phyloP scores from a whole-genome alignment of 345 rosid species.

The Dovyalis caffra region DNA sequence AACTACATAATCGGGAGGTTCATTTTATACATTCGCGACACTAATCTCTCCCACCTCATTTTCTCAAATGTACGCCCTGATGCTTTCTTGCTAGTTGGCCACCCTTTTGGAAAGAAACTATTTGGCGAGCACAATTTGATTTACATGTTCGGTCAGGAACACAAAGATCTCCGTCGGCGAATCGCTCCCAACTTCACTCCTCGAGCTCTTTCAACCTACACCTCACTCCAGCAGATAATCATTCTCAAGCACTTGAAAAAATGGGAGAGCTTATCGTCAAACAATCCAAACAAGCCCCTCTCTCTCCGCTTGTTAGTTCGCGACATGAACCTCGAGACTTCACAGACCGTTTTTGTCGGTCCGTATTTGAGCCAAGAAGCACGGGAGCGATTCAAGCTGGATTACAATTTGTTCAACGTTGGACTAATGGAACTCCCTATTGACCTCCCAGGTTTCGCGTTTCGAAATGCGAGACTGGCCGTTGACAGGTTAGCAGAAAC shows the following conservation, averaged over 20 bases:
- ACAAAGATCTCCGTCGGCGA: conserved; percentile 73
- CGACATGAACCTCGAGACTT: conserved; percentile 80
- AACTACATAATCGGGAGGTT: conserved; percentile 71
- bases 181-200: conserved; percentile 84
- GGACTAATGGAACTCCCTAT: conserved; percentile 72
- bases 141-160: conserved; percentile 81
- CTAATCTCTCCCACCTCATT: conserved; percentile 65
- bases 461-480: conserved; percentile 64
- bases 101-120: conserved; percentile 81
- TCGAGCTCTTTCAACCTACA: conserved; percentile 71
- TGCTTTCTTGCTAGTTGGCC: conserved; percentile 72
- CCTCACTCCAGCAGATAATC: conserved; percentile 55
- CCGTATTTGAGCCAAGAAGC: conserved; percentile 47
- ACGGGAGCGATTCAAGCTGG: conserved; percentile 41
- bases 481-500: conserved; percentile 50
- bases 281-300: conserved; percentile 17
- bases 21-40: conserved; percentile 55
- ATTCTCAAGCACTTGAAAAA: conserved; percentile 53
- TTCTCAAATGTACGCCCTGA: conserved; percentile 83
- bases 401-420: conserved; percentile 71
- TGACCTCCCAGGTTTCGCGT: conserved; percentile 70
- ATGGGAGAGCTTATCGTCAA: conserved; percentile 42
- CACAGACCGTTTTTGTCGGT: conserved; percentile 85
- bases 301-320: conserved; percentile 52
- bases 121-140: conserved; percentile 86